Conservation (phyloP, 176 grass and related monocot genomes). For the Lolium rigidum region DNA sequence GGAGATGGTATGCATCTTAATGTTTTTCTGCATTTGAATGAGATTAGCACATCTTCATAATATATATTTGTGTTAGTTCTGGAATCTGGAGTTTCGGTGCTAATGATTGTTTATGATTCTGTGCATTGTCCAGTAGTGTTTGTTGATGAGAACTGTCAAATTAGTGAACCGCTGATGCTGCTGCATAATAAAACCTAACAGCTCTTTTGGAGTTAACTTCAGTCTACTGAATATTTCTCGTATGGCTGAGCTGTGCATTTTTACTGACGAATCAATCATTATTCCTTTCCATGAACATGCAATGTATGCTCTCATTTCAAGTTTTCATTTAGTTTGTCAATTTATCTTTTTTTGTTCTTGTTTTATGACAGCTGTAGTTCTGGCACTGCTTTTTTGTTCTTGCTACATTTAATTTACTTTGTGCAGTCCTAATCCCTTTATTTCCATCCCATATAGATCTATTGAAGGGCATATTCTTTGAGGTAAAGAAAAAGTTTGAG, state of each 20-base stretch:
- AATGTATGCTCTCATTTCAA: background rate
- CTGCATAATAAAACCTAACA: no score
- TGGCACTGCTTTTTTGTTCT: background rate
- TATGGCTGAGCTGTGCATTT: background rate
- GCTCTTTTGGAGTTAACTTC: no score
- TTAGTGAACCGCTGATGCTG: no score
- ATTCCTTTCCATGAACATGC: background rate
- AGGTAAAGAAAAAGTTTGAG: slow-evolving; percentile 95
- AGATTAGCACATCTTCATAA: background rate
- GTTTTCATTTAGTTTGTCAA: background rate
- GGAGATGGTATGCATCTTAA: slow-evolving; percentile 47
- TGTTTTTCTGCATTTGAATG: slow-evolving; percentile 33
- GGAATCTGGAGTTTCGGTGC: background rate
- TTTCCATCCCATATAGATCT: slow-evolving; percentile 57
- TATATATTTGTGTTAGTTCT: background rate
- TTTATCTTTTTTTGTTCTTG: background rate
- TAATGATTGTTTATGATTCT: background rate
- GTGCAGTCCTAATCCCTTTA: background rate
- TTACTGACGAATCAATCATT: background rate
- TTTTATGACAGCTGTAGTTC: no score
- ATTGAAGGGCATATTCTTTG: slow-evolving; percentile 91
- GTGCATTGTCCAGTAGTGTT: background rate
- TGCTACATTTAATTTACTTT: background rate
- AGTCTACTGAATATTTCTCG: background rate
- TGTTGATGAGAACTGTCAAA: no score